Evolutionary conservation across 2,329 filamentous ascomycete species (phyloP).

Genomic region (Neonectria punicea): DNA sequence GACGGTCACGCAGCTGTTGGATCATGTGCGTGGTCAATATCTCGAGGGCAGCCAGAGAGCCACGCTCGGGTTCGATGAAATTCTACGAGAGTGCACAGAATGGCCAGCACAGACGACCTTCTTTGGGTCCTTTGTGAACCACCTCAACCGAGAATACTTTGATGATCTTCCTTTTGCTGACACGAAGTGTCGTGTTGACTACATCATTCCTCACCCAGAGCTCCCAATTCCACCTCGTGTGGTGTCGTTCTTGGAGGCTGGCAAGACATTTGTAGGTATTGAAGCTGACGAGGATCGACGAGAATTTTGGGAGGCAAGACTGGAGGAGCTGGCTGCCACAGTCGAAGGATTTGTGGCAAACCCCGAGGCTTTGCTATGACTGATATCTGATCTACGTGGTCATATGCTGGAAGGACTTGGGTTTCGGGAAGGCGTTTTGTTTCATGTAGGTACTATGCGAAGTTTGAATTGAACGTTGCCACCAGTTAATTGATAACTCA

Average conservation of each 20-base stretch:
- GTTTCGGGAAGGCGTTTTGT: neutral
- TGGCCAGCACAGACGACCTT: conserved; percentile 35
- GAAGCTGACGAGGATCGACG: conserved; percentile 42
- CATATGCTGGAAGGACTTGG: neutral
- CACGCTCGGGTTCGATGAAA: conserved; percentile 37
- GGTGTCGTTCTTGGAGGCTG: conserved; percentile 39
- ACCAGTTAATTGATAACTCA: too few species aligned
- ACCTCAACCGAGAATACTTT: conserved; percentile 44
- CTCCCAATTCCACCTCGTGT: conserved; percentile 38
- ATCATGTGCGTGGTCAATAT: conserved; percentile 37
- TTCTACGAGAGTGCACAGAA: conserved; percentile 33
- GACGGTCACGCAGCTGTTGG: conserved; percentile 36
- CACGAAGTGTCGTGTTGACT: conserved; percentile 41
- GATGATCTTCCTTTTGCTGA: conserved; percentile 43
- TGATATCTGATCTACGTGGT: neutral
- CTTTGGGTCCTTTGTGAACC: conserved; percentile 43
- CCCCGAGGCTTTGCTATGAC: conserved; percentile 25
- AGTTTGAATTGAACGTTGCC: too few species aligned
- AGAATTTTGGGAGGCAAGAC: conserved; percentile 40
- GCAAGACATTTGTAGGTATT: conserved; percentile 39
- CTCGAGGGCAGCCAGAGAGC: conserved; percentile 39
- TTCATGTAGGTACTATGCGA: too few species aligned
- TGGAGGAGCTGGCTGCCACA: conserved; percentile 33
- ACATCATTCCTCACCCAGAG: conserved; percentile 41
- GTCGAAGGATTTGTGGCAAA: conserved; percentile 34